A percentile compares a stretch with the other conserved stretches of the same genome.
These are phyloP conservation scores for Didymosphaeria variabile DNA, from an alignment of 2,329 filamentous ascomycete genomes.

Conservation along the genomic window DNA sequence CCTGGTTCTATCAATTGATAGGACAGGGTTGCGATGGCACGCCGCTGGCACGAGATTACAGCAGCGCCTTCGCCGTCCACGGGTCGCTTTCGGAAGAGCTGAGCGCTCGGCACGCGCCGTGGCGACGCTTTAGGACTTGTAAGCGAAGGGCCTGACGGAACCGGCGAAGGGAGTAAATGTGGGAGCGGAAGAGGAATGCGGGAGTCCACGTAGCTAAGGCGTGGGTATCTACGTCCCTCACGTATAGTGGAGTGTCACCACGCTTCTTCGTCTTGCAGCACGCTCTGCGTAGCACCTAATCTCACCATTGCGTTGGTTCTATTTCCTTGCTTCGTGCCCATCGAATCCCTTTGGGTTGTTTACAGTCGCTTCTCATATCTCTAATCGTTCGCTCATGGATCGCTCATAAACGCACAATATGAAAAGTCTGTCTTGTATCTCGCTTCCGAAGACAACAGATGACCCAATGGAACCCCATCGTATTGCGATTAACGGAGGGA, in stretches of 20 bases:
- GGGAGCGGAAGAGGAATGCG: slow-evolving; percentile 6
- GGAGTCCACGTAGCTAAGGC: slow-evolving; percentile 12
- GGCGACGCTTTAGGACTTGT: slow-evolving; percentile 8
- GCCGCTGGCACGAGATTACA: slow-evolving; percentile 10
- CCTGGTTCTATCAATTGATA: slow-evolving; percentile 14
- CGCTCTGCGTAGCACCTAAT: slow-evolving; percentile 15
- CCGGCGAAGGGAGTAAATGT: slow-evolving; percentile 5
- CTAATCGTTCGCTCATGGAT: slow-evolving; percentile 2
- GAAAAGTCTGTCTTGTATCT: slow-evolving; percentile 17
- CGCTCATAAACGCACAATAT: slow-evolving; percentile 3
- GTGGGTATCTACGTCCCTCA: slow-evolving; percentile 5
- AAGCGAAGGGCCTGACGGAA: slow-evolving; percentile 1
- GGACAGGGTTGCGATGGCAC: slow-evolving; percentile 12
- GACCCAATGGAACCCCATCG: slow-evolving; percentile 6
- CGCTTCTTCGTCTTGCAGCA: slow-evolving; percentile 10
- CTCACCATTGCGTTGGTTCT: slow-evolving; percentile 9
- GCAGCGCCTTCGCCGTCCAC: slow-evolving; percentile 7
- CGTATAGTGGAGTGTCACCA: slow-evolving; percentile 12
- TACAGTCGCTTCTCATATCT: neutral
- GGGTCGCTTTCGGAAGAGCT: slow-evolving; percentile 6
- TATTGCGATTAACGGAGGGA: slow-evolving; percentile 7
- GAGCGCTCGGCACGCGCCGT: slow-evolving; percentile 15
- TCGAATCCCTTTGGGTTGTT: slow-evolving; percentile 8
- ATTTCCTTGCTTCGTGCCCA: neutral
- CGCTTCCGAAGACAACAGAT: slow-evolving; percentile 15